Evolutionary conservation across 495 filamentous ascomycete genomes (phyloP).

Genomic region (Usnea hakonensis): DNA sequence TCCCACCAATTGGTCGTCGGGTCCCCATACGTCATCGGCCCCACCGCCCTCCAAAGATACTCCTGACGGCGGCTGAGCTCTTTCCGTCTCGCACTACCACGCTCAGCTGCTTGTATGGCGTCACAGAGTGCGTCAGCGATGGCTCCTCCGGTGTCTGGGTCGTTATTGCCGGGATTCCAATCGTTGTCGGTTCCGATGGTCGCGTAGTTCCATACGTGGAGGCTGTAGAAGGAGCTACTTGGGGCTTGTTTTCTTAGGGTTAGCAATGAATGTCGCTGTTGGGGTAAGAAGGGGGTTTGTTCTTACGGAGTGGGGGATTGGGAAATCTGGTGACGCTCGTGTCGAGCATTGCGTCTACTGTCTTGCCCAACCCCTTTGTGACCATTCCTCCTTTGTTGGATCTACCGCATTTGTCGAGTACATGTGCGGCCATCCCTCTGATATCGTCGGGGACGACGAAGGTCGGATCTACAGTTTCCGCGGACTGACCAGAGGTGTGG

Average conservation of each 20-base stretch:
- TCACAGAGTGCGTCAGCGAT: not conserved
- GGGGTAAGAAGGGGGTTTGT: not conserved
- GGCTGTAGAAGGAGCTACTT: not conserved
- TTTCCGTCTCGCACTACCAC: not conserved
- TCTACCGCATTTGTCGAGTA: not conserved
- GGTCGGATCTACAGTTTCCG: not conserved
- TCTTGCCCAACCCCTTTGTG: not conserved
- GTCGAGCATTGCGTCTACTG: not conserved
- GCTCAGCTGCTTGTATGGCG: not conserved
- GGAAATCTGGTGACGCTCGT: not conserved
- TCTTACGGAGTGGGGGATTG: not conserved
- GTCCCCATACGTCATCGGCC: not conserved
- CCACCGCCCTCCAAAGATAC: not conserved
- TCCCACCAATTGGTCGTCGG: not conserved
- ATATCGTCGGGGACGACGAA: not conserved
- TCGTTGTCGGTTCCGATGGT: not conserved
- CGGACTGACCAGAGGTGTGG: not conserved
- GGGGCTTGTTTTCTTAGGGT: not conserved
- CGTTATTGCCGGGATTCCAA: not conserved
- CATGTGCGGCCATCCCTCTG: not conserved
- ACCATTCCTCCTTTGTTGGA: not conserved
- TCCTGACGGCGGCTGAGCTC: not conserved
- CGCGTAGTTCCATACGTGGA: not conserved
- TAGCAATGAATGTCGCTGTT: not conserved
- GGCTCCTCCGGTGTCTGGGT: not conserved